Conservation (phyloP, 2,329 filamentous ascomycete species). For the Pseudovirgaria hyperparasitica region DNA sequence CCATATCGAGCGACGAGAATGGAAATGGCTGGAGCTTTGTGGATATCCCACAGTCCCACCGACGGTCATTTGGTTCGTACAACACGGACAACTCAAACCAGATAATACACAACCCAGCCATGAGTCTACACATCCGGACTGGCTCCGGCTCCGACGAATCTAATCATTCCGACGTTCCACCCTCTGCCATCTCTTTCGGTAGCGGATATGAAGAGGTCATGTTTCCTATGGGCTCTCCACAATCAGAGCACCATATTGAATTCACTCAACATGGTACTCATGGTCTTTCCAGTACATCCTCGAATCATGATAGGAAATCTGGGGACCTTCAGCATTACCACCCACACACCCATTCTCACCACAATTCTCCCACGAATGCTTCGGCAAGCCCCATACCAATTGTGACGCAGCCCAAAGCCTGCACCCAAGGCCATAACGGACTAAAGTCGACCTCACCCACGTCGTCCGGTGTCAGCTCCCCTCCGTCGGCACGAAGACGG, state of each 20-base stretch:
- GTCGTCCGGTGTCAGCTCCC: constrained; percentile 38
- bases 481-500: constrained; percentile 55
- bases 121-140: constrained; percentile 78
- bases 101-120: constrained; percentile 82
- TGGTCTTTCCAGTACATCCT: too few species aligned
- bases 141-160: constrained; percentile 66
- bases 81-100: constrained; percentile 38
- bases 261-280: constrained; percentile 52
- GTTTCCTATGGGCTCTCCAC: constrained; percentile 70
- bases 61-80: constrained; percentile 57
- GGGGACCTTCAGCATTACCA: constrained; percentile 9
- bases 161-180: constrained; percentile 48
- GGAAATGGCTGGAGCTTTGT: constrained; percentile 82
- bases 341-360: constrained; percentile 8
- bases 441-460: constrained; percentile 44
- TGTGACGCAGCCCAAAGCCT: too few species aligned
- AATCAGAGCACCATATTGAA: constrained; percentile 63
- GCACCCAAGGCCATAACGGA: constrained; percentile 1
- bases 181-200: constrained; percentile 50
- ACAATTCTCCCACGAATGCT: too few species aligned
- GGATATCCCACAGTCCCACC: constrained; percentile 41
- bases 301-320: constrained; percentile 24
- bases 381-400: too few species aligned
- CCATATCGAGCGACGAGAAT: constrained; percentile 73
- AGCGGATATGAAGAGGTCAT: constrained; percentile 68